Evolutionary conservation across 331 rosid genomes (phyloP).

Genomic region (Quercus phellos): DNA sequence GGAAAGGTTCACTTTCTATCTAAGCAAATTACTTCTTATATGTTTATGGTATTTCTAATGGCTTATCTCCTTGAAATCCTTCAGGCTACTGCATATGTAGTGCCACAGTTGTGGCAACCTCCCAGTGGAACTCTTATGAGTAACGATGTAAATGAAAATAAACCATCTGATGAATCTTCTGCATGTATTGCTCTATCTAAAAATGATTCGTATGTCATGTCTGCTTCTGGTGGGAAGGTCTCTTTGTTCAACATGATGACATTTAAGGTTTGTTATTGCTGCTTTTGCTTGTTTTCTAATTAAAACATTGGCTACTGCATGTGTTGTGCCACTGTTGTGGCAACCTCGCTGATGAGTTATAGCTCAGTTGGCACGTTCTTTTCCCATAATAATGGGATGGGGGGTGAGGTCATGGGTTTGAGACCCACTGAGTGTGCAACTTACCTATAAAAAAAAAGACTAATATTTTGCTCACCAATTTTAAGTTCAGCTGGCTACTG

Average conservation of each 20-base stretch:
- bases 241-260: conserved; percentile 49
- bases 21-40: background rate
- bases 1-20: conserved; percentile 32
- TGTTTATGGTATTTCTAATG: conserved; percentile 1
- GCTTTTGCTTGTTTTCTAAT: background rate
- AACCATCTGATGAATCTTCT: conserved; percentile 39
- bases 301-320: conserved; percentile 15
- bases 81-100: conserved; percentile 37
- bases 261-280: conserved; percentile 28
- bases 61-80: background rate
- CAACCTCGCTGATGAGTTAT: conserved; percentile 12
- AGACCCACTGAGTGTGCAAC: too few relatives aligned
- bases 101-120: conserved; percentile 49
- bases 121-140: conserved; percentile 39
- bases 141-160: conserved; percentile 36
- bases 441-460: too few relatives aligned
- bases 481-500: background rate
- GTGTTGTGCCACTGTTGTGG: conserved; percentile 41
- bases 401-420: too few relatives aligned
- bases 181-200: conserved; percentile 46
- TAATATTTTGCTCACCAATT: background rate
- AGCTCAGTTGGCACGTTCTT: too few relatives aligned
- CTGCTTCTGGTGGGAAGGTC: conserved; percentile 48
- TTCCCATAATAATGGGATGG: too few relatives aligned
- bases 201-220: conserved; percentile 47